These are phyloP conservation scores for Aegilops tauschii DNA, from an alignment of 176 grass and related monocot species.

Conservation along the genomic window DNA sequence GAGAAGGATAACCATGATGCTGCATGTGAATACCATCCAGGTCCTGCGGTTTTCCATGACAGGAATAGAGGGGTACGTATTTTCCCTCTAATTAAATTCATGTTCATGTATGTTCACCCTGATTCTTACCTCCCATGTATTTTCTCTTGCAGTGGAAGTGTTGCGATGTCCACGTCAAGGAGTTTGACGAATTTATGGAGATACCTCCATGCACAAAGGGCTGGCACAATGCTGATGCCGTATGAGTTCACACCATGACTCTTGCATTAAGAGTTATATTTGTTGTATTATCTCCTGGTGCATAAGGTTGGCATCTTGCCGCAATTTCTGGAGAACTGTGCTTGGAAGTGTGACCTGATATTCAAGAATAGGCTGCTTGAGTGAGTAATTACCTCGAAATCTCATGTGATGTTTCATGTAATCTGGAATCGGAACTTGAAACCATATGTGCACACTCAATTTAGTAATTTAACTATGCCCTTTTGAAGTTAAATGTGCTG, in stretches of 20 bases:
- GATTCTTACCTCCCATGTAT: neutral
- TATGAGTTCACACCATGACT: conserved; percentile 38
- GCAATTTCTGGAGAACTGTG: conserved; percentile 21
- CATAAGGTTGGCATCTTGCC: conserved; percentile 6
- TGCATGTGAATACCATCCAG: conserved; percentile 86
- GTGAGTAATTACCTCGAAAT: neutral
- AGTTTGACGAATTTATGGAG: conserved; percentile 95
- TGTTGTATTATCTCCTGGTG: neutral
- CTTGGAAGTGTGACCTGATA: conserved; percentile 15
- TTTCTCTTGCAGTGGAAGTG: conserved; percentile 86
- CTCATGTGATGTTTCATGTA: conserved; percentile 18
- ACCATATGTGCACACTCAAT: neutral
- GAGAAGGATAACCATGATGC: conserved; percentile 96
- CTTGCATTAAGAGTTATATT: neutral
- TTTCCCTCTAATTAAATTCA: neutral
- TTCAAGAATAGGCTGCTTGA: conserved; percentile 12
- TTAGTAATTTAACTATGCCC: neutral
- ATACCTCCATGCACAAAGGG: conserved; percentile 93
- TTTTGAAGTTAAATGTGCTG: neutral
- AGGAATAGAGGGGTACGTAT: conserved; percentile 76
- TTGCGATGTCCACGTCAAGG: conserved; percentile 88
- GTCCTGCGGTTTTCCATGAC: conserved; percentile 96
- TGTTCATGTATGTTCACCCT: conserved; percentile 1
- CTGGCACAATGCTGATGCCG: conserved; percentile 84
- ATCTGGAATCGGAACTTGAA: conserved; percentile 20